A percentile compares a stretch with the other conserved stretches of the same genome.
Conservation (phyloP, 1,139 yeast genomes). For the Yamadazyma aaseri region DNA sequence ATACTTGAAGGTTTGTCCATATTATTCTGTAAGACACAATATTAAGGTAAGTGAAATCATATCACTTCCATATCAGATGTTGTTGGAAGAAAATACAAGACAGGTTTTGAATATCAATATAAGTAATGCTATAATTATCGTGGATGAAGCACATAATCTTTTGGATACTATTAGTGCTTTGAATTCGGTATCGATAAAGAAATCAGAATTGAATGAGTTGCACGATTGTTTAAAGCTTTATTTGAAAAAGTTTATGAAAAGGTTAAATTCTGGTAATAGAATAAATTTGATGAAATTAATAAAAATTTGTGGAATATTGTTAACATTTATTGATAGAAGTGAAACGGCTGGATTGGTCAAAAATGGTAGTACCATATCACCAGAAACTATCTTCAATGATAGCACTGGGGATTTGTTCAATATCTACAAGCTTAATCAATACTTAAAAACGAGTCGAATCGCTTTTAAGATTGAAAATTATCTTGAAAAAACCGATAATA, state of each 20-base stretch:
- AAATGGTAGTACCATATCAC: conserved; percentile 55
- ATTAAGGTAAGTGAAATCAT: conserved; percentile 65
- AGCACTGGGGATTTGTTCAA: conserved; percentile 73
- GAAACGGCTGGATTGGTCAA: conserved; percentile 25
- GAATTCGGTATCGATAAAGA: conserved; percentile 60
- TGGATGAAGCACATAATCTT: conserved; percentile 93
- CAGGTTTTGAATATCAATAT: conserved; percentile 58
- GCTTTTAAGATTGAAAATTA: conserved; percentile 84
- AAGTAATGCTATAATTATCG: conserved; percentile 65
- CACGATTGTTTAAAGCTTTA: conserved; percentile 53
- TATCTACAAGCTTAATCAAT: conserved; percentile 63
- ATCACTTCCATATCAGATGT: conserved; percentile 81
- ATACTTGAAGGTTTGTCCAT: conserved; percentile 67
- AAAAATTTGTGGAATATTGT: conserved; percentile 54
- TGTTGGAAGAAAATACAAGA: conserved; percentile 66
- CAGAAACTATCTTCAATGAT: conserved; percentile 52
- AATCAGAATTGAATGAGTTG: conserved; percentile 45
- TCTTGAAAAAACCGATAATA: conserved; percentile 37
- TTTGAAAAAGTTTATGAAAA: conserved; percentile 54
- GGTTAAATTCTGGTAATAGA: conserved; percentile 73
- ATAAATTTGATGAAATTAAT: conserved; percentile 64
- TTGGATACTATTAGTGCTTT: conserved; percentile 73
- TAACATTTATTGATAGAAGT: conserved; percentile 37
- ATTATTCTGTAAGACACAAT: conserved; percentile 67
- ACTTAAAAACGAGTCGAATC: conserved; percentile 65